Evolutionary conservation across 2,329 filamentous ascomycete species (phyloP), one percentile per base, ranked within the genome.

Genomic region (Trichoderma sp.): DNA sequence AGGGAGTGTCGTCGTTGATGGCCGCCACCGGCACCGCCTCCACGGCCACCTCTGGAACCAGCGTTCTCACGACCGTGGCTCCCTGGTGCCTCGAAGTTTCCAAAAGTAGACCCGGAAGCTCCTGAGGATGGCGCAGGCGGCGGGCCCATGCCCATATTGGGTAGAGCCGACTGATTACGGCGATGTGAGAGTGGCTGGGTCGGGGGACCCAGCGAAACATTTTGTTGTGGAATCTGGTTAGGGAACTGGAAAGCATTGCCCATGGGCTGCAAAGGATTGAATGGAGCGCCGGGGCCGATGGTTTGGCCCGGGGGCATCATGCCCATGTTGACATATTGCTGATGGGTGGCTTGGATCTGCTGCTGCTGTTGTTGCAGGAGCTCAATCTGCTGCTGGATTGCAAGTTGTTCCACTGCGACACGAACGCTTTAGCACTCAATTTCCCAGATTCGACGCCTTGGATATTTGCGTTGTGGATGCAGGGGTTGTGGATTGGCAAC

Each of bases 321-420:
- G 84, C 95, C 95, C 94, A 98, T 95, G 85, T 97, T 98, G 81
- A 98, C 93, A 88, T 98, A 98, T 86, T 98, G 96, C 86, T 98
- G 95, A 83, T 98, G 95, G 78, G 95, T 97, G 80, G 95, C 95
- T 86, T 97, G 94, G 83, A 98, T 97, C 84, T 98, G 95, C 85
- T 98, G 95, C 84, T 98, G 97, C 85, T 98, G 97, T 85, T 98
- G 95, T 87, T 98, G 96, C 82, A 98, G 90, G 83, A 97, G 90
- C 86, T 98, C 96, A 83, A 98, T 98, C 87, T 98, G 96, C 88
- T 98, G 96, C 87, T 98, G 95, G 84, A 98, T 95, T 83, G 95
- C 95, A 83, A 98, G 91, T 90, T 98, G 95, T 88, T 98, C 96
- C 94, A 98, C 95, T 97, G 81, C 66, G 75, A 56, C 76, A 77